Evolutionary conservation across 1,139 yeast species (phyloP).

Genomic region (Candida gigantensis): DNA sequence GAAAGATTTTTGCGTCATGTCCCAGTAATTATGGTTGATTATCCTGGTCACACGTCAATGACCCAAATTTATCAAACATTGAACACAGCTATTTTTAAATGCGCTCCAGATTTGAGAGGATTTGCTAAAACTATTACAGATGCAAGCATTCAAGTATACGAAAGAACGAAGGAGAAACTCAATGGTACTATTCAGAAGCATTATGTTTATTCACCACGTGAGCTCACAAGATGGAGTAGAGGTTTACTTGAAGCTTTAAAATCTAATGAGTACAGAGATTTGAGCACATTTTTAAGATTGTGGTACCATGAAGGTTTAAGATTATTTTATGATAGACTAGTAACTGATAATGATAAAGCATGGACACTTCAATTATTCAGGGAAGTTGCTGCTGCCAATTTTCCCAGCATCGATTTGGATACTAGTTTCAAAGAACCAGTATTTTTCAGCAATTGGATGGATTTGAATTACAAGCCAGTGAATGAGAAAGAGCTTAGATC

Average conservation of each 20-base stretch:
- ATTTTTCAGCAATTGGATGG: conserved; percentile 73
- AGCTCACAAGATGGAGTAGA: conserved; percentile 82
- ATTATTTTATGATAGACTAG: conserved; percentile 73
- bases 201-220: conserved; percentile 87
- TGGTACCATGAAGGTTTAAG: conserved; percentile 87
- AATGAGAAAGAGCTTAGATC: conserved; percentile 45
- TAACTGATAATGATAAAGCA: conserved; percentile 44
- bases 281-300: conserved; percentile 54
- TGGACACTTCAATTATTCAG: conserved; percentile 54
- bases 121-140: conserved; percentile 53
- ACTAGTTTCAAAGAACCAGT: conserved; percentile 50
- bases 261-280: conserved; percentile 32
- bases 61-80: conserved; percentile 67
- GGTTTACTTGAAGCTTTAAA: conserved; percentile 68
- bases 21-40: conserved; percentile 71
- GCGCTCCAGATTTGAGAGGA: conserved; percentile 63
- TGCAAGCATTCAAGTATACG: conserved; percentile 70
- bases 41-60: conserved; percentile 71
- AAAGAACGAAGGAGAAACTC: conserved; percentile 42
- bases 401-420: conserved; percentile 48
- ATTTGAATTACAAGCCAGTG: conserved; percentile 62
- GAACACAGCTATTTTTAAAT: conserved; percentile 56
- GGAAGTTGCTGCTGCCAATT: conserved; percentile 36
- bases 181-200: conserved; percentile 45
- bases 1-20: conserved; percentile 72